These are phyloP conservation scores for Taphrina communis DNA, from an alignment of 1,139 yeast genomes.

Conservation along the genomic window DNA sequence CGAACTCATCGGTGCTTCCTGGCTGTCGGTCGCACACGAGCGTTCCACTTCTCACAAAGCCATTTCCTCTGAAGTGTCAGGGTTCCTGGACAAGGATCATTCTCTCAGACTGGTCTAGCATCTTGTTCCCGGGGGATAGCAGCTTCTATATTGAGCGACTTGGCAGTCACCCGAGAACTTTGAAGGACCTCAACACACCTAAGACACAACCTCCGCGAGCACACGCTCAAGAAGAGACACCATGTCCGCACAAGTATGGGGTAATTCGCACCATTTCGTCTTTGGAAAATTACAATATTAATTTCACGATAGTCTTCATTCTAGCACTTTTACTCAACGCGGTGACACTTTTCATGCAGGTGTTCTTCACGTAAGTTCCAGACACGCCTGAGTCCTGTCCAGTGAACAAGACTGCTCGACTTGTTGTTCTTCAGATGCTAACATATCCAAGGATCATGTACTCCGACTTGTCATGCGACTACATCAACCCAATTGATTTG, in stretches of 20 bases:
- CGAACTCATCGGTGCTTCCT: no score
- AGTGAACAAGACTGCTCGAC: background rate
- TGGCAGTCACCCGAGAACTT: background rate
- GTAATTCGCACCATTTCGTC: background rate
- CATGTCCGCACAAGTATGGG: constrained; percentile 31
- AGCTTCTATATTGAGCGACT: background rate
- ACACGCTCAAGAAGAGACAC: background rate
- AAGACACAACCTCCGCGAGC: no score
- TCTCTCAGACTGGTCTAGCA: no score
- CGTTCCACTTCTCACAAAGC: no score
- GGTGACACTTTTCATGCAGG: constrained; percentile 29
- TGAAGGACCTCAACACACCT: no score
- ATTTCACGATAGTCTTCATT: constrained; percentile 3
- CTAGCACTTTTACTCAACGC: constrained; percentile 24
- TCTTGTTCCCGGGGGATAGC: background rate
- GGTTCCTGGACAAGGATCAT: no score
- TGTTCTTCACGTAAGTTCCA: constrained; percentile 23
- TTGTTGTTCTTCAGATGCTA: background rate
- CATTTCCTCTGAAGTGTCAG: no score
- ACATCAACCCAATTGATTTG: constrained; percentile 94
- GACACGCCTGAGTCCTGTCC: background rate
- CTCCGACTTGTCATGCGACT: constrained; percentile 58
- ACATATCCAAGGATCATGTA: constrained; percentile 16
- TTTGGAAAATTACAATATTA: background rate
- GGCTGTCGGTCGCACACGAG: no score